Percentiles rank a stretch among this genome's conserved stretches.
phyloP scores from a whole-genome alignment of 495 filamentous ascomycete species.

The Oleoguttula mirabilis region DNA sequence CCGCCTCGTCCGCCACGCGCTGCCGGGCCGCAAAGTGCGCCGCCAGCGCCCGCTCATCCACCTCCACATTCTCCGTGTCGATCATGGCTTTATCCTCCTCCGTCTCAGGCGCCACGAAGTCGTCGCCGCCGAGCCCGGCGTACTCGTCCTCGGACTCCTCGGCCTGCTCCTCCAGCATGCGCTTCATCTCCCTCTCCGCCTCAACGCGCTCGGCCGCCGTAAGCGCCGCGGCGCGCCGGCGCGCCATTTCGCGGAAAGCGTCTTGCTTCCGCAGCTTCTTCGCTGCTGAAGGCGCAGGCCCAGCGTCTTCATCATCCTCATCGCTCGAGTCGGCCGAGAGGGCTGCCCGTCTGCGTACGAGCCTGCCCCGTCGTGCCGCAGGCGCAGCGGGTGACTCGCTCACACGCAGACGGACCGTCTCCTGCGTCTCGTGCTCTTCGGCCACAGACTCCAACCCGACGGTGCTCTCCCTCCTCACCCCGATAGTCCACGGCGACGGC shows the following conservation, averaged over 20 bases:
- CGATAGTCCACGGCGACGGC: conserved; percentile 11
- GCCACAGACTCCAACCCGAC: background rate
- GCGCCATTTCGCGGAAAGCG: conserved; percentile 19
- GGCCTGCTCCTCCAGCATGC: conserved; percentile 83
- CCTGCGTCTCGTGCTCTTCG: conserved; percentile 18
- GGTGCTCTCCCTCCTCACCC: background rate
- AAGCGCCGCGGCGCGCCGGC: conserved; percentile 10
- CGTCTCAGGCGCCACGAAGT: conserved; percentile 64
- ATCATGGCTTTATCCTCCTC: conserved; percentile 75
- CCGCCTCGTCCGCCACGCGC: conserved; percentile 61
- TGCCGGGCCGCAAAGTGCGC: conserved; percentile 63
- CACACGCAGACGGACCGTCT: conserved; percentile 15
- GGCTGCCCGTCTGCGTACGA: conserved; percentile 40
- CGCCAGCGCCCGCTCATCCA: conserved; percentile 68
- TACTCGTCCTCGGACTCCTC: conserved; percentile 98
- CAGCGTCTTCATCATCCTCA: conserved; percentile 24
- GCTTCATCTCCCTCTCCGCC: conserved; percentile 75
- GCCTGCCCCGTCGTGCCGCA: conserved; percentile 26
- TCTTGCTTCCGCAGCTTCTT: conserved; percentile 3
- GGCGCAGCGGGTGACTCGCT: conserved; percentile 16
- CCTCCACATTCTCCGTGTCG: conserved; percentile 60
- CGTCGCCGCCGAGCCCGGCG: conserved; percentile 85
- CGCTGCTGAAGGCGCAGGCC: conserved; percentile 2
- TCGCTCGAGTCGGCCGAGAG: conserved; percentile 27
- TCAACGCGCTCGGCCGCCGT: conserved; percentile 14